Evolutionary conservation across 345 rosid genomes (phyloP), one percentile per base, ranked within the genome.

Genomic region (Fremontodendron californicum): DNA sequence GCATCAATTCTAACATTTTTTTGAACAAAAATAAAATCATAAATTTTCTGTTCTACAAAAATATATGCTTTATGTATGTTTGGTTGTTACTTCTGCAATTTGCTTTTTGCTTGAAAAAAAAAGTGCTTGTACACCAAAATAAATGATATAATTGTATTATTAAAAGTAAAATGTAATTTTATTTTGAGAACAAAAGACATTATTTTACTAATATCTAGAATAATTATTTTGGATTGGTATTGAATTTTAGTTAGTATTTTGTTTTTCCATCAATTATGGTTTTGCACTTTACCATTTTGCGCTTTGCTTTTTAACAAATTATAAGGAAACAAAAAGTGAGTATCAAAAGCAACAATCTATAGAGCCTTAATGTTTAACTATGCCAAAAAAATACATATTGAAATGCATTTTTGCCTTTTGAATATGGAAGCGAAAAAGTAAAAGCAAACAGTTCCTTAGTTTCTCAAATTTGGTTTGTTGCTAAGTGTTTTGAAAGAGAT

Each of bases 241-340:
- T 70, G 40, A 48, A 46, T 70, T 70, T 70, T 46, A 46, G 40
- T 46, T 68, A 42, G 6, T 68, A 64, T 37, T 65, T 39, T 39
- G 45, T 16, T 16, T 45, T 68, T 7, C 51, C 10, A 5, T 27
- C 37, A 27, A 29, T 57, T 3, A 12, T 54, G 33, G 33, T 9
- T 57, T 57, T 57, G 63, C 15, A 9, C 33, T 57, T 57, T 25
- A 25, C 31, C 31, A 10, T 15, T 40, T 40, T 23, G 9, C 49
- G n/a, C 11, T 21, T 66, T 66, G 29, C 37, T 18, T 25, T 45
- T 69, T 45, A 27, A 6, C 39, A 15, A 45, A 13, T 46, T 69
- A 27, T 11, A n/a, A 18, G 21, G 39, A 68, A 45, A 37, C 73
- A 13, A 68, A 68, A 49, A 15, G 60, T 9, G 3, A 8, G 1